These are phyloP conservation scores for Cryptococcus sp. DNA, from an alignment of 1,284 basidiomycete genomes.

Conservation along the genomic window DNA sequence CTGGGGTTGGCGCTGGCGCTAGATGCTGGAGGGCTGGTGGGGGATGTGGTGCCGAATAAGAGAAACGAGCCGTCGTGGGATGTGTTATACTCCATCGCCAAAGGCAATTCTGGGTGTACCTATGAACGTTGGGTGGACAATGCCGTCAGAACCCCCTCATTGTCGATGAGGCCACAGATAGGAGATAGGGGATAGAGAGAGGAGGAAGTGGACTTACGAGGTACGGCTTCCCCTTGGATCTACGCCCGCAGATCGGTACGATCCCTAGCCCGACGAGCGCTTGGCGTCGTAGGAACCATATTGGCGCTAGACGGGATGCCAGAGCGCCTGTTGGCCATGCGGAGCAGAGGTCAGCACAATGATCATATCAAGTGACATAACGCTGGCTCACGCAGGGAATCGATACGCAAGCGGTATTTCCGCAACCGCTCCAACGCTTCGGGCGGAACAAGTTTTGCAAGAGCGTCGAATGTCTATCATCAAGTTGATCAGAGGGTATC, in stretches of 20 bases:
- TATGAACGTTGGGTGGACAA: too few relatives aligned
- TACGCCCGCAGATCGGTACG: slow-evolving; percentile 25
- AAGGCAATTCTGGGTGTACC: slow-evolving; percentile 1
- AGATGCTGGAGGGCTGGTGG: slow-evolving; percentile 6
- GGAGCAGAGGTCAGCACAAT: not conserved
- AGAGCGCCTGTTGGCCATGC: slow-evolving; percentile 29
- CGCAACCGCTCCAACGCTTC: slow-evolving; percentile 29
- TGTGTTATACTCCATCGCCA: slow-evolving; percentile 43
- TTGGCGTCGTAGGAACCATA: slow-evolving; percentile 36
- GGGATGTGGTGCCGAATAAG: slow-evolving; percentile 24
- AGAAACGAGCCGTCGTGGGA: slow-evolving; percentile 46
- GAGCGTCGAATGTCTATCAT: not conserved
- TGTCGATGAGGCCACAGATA: too few relatives aligned
- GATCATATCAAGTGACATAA: too few relatives aligned
- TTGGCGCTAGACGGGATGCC: slow-evolving; percentile 37
- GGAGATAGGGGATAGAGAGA: too few relatives aligned
- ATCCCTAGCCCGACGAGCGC: slow-evolving; percentile 15
- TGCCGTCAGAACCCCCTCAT: too few relatives aligned
- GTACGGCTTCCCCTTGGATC: slow-evolving; percentile 40
- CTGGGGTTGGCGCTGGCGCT: too few relatives aligned
- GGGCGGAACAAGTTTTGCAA: slow-evolving; percentile 15
- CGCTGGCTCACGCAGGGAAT: slow-evolving; percentile 27
- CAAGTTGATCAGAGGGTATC: not conserved
- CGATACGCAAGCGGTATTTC: slow-evolving; percentile 35
- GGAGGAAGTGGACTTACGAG: slow-evolving; percentile 22